Evolutionary conservation across 2,329 filamentous ascomycete species (phyloP).

Genomic region (Sporothrix mexicana): DNA sequence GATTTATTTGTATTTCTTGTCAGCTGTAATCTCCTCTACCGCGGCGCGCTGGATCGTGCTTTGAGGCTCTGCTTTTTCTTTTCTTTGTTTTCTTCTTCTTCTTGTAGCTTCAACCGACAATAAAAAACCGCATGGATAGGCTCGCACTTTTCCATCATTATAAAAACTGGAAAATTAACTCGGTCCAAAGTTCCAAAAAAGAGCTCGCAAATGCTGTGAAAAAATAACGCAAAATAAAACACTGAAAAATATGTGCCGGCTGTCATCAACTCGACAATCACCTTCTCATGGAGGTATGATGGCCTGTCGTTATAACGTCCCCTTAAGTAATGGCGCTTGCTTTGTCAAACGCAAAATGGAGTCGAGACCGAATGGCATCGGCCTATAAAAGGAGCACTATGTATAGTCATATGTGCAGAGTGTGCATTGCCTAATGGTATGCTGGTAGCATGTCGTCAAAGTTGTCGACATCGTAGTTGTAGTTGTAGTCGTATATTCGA

Average conservation of each 20-base stretch:
- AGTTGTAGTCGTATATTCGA: not conserved
- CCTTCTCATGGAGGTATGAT: not conserved
- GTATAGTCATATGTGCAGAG: not conserved
- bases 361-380: too few relatives aligned
- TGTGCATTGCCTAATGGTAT: not conserved
- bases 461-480: not conserved
- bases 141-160: not conserved
- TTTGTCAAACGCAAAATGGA: not conserved
- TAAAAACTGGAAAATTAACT: not conserved
- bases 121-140: not conserved
- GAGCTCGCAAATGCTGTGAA: not conserved
- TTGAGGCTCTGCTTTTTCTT: not conserved
- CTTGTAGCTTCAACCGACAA: not conserved
- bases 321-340: not conserved
- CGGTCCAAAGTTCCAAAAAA: not conserved
- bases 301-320: not conserved
- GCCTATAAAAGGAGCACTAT: not conserved
- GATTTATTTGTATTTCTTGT: not conserved
- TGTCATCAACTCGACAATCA: not conserved
- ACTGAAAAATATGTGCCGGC: not conserved
- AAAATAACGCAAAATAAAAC: not conserved
- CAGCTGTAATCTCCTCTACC: not conserved
- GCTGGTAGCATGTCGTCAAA: not conserved
- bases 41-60: slow-evolving; percentile 4
- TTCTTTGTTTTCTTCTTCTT: not conserved